These are phyloP conservation scores for Podila epigama DNA, from an alignment of 192 early-diverging fungal species.

Conservation along the genomic window DNA sequence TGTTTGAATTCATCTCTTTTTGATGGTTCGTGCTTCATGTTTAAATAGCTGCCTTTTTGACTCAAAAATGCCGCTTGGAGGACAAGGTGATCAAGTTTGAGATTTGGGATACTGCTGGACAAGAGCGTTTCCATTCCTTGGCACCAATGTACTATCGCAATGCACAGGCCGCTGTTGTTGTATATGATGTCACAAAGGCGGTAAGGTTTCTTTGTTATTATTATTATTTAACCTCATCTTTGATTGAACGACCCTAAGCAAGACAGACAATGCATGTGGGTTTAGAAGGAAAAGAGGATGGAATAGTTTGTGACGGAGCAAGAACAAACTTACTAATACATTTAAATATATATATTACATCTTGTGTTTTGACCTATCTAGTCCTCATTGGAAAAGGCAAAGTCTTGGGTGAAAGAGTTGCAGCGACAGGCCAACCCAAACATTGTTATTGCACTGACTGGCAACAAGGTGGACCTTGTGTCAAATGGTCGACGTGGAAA, in stretches of 20 bases:
- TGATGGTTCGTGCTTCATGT: not conserved
- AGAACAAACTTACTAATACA: no score
- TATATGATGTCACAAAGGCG: constrained; percentile 92
- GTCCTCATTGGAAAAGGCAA: constrained; percentile 90
- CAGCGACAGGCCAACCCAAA: constrained; percentile 94
- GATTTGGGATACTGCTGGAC: constrained; percentile 96
- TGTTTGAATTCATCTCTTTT: constrained; percentile 20
- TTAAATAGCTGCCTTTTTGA: constrained; percentile 77
- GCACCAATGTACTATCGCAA: constrained; percentile 99
- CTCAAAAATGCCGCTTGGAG: constrained; percentile 93
- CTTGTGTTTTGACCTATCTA: constrained; percentile 32
- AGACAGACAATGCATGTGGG: no score
- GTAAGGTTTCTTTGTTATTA: constrained; percentile 47
- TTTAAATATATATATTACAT: not conserved
- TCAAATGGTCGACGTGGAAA: constrained; percentile 25
- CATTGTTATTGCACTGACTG: constrained; percentile 95
- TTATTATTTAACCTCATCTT: not conserved
- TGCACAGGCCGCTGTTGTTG: constrained; percentile 96
- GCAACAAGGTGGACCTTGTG: constrained; percentile 94
- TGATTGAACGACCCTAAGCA: no score
- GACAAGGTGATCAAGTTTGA: constrained; percentile 85
- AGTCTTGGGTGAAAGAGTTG: constrained; percentile 96
- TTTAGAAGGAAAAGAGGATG: no score
- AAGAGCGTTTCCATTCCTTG: constrained; percentile 96
- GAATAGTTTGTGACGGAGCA: no score